Evolutionary conservation across 768 basidiomycete species (phyloP), one percentile per base, ranked within the genome.

Genomic region (Boletus rufocinnamomeus): DNA sequence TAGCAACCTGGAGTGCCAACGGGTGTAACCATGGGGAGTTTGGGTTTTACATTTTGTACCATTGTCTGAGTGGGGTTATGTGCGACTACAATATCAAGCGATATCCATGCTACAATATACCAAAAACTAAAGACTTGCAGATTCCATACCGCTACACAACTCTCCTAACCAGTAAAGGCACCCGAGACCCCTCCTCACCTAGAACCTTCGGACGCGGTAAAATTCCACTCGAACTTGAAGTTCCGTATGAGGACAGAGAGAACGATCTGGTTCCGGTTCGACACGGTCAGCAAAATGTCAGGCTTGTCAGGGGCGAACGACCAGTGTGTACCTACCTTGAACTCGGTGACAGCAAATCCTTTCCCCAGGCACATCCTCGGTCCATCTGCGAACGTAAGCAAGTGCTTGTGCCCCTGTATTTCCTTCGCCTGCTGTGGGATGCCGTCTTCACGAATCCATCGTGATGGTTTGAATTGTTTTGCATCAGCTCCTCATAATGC

Each of bases 401-500:
- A 49, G 55, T 74, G 71, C 19, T 52, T 63, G 23, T 70, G 60
- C 5, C 70, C 73, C 13, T 66, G 70, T 4, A 67, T 53, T 19
- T 67, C 69, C 38, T 84, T 77, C 0, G 77, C 76, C 25, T 58
- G 48, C 16, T 6, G 43, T 7, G 66, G 63, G 16, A 66, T 65
- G 1, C 70, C 69, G 11, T 69, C 72, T 14, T 70, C 68, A 7
- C 62, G 59, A 5, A 88, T 72, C 88, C 87, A 89, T 8, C 88
- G 75, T 48, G 84, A 82, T 0, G 87, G 88, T 27, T 79, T 74
- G 67, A 84, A 91, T 50, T 79, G 76, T 32, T 79, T 77, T 1
- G 85, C 80, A 56, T 84, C 80, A 0, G 76, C 66, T 5, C 88
- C 88, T 88, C 88, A 90, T 25, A 86, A 64, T 1, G 69, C 73